Evolutionary conservation across 23 red algal species (phyloP).

Genomic region (Gracilariopsis chorda): DNA sequence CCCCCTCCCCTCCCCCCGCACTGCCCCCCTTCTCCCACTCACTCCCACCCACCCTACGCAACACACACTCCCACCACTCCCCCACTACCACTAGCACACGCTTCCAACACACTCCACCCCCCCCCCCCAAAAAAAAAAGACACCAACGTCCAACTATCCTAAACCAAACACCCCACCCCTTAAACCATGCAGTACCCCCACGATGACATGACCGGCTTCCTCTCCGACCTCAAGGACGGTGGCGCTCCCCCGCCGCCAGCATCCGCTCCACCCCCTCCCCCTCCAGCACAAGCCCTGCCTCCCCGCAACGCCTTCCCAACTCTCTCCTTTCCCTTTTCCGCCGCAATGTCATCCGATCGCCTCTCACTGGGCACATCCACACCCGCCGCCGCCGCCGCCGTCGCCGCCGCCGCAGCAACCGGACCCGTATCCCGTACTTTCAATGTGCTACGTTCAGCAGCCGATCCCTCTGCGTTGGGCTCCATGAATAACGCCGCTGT

Average conservation of each 20-base stretch:
- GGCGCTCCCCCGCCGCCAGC: constrained; percentile 5
- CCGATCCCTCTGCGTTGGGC: neutral
- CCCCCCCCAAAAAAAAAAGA: too few relatives aligned
- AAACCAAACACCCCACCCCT: neutral
- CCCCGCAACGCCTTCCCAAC: neutral
- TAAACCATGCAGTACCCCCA: constrained; percentile 3
- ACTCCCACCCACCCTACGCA: neutral
- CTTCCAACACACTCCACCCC: neutral
- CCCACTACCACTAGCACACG: neutral
- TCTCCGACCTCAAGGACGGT: constrained; percentile 42
- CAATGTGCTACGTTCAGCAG: neutral
- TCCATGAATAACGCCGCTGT: constrained; percentile 35
- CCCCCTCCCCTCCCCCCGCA: too few relatives aligned
- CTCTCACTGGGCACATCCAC: neutral
- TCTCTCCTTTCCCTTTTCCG: constrained; percentile 21
- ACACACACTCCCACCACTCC: neutral
- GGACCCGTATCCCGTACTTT: constrained; percentile 20
- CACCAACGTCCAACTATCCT: too few relatives aligned
- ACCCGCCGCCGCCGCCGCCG: neutral
- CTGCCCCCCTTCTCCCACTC: too few relatives aligned
- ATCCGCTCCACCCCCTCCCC: neutral
- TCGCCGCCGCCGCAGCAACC: neutral
- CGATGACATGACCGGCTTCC: constrained; percentile 40
- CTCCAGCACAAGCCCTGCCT: neutral
- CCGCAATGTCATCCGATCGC: constrained; percentile 21